phyloP scores from a whole-genome alignment of 1,284 basidiomycete genomes.

The Ceratorhiza oryzae-sativae region DNA sequence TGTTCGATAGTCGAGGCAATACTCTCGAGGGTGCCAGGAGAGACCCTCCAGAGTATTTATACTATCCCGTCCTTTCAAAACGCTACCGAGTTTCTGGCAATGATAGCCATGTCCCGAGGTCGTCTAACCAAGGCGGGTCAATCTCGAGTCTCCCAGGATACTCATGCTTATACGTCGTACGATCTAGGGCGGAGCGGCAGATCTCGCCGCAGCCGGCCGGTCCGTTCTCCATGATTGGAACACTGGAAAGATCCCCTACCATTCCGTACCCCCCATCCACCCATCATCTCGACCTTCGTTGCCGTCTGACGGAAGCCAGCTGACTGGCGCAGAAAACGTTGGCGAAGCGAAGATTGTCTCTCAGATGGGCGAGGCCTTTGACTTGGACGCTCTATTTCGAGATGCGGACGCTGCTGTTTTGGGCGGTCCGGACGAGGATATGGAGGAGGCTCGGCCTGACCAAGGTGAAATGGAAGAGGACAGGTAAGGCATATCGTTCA shows the following conservation, averaged over 20 bases:
- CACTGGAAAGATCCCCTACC: constrained; percentile 92
- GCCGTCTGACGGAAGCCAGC: constrained; percentile 47
- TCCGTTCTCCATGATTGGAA: constrained; percentile 96
- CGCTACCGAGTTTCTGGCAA: constrained; percentile 87
- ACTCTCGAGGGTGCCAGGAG: constrained; percentile 68
- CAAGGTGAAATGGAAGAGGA: constrained; percentile 33
- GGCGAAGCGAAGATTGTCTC: constrained; percentile 76
- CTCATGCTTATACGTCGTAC: neutral
- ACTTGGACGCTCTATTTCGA: constrained; percentile 75
- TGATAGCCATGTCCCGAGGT: constrained; percentile 87
- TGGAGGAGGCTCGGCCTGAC: constrained; percentile 49
- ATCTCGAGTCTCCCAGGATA: neutral
- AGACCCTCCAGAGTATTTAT: constrained; percentile 82
- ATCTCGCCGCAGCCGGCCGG: constrained; percentile 82
- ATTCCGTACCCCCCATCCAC: constrained; percentile 82
- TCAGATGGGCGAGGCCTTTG: constrained; percentile 72
- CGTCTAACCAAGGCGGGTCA: constrained; percentile 74
- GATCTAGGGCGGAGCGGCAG: constrained; percentile 85
- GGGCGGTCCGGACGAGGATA: constrained; percentile 49
- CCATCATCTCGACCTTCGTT: constrained; percentile 71
- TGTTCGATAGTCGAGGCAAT: constrained; percentile 80
- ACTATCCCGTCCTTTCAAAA: constrained; percentile 76
- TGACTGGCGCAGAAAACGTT: constrained; percentile 71
- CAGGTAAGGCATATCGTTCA: constrained; percentile 5
- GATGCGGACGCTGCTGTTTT: constrained; percentile 78